A percentile compares a stretch with the other conserved stretches of the same genome.
Evolutionary conservation across 2,329 filamentous ascomycete genomes (phyloP).

Genomic region (Trichoderma asperellum): DNA sequence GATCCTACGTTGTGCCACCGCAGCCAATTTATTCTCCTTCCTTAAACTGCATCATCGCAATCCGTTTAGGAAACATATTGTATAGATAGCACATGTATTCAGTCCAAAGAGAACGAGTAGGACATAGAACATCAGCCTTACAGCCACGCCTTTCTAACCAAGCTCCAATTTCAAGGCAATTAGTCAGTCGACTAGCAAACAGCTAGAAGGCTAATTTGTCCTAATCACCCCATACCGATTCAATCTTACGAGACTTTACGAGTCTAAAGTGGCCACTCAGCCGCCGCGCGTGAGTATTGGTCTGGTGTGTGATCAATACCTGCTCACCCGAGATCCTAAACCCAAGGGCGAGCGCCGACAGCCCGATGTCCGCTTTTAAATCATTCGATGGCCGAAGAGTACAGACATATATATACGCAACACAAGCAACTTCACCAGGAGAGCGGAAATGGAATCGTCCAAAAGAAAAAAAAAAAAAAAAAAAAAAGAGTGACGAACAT

Average conservation of each 20-base stretch:
- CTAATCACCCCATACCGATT: neutral
- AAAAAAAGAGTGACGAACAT: neutral
- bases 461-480: neutral
- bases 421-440: neutral
- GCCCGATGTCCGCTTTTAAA: constrained; percentile 16
- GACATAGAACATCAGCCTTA: neutral
- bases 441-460: neutral
- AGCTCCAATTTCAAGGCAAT: neutral
- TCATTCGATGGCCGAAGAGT: neutral
- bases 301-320: neutral
- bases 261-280: neutral
- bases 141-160: neutral
- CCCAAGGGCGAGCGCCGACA: constrained; percentile 7
- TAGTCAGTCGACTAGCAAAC: neutral
- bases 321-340: constrained; percentile 20
- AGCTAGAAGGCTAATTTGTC: neutral
- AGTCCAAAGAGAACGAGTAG: neutral
- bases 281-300: constrained; percentile 3
- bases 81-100: neutral
- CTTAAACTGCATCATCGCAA: neutral
- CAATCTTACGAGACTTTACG: neutral
- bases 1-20: neutral
- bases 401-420: neutral
- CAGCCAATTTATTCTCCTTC: neutral
- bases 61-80: neutral